These are phyloP conservation scores for Mortierella claussenii DNA, from an alignment of 192 early-diverging fungal species.

Conservation along the genomic window DNA sequence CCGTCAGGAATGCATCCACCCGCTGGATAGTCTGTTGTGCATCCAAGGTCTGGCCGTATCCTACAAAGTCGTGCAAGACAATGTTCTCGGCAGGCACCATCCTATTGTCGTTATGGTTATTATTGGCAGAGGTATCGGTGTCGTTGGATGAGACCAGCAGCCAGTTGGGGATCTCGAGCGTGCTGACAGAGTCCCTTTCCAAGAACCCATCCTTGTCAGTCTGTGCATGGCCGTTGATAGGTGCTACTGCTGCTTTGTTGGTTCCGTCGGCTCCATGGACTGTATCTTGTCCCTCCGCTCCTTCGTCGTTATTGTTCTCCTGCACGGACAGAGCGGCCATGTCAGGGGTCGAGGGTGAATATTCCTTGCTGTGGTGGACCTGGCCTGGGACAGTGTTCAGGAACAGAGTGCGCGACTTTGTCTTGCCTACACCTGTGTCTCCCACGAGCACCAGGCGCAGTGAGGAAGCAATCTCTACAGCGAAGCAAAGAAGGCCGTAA, in stretches of 20 bases:
- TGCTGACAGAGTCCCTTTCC: constrained; percentile 31
- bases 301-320: neutral
- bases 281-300: neutral
- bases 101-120: neutral
- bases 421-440: constrained; percentile 51
- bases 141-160: constrained; percentile 17
- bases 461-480: constrained; percentile 47
- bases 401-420: constrained; percentile 28
- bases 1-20: constrained; percentile 34
- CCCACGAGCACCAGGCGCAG: constrained; percentile 43
- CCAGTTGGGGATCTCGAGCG: constrained; percentile 41
- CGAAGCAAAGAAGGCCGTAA: neutral
- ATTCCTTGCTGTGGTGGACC: constrained; percentile 1
- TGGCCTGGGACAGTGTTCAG: constrained; percentile 42
- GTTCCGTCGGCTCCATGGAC: neutral
- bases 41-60: constrained; percentile 43
- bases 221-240: neutral
- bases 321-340: constrained; percentile 17
- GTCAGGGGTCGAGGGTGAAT: constrained; percentile 12
- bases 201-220: constrained; percentile 2
- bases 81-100: constrained; percentile 41
- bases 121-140: neutral
- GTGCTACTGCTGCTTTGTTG: neutral
- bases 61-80: constrained; percentile 49
- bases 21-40: constrained; percentile 33